phyloP scores from a whole-genome alignment of 768 basidiomycete species.

The Trametes maxima region DNA sequence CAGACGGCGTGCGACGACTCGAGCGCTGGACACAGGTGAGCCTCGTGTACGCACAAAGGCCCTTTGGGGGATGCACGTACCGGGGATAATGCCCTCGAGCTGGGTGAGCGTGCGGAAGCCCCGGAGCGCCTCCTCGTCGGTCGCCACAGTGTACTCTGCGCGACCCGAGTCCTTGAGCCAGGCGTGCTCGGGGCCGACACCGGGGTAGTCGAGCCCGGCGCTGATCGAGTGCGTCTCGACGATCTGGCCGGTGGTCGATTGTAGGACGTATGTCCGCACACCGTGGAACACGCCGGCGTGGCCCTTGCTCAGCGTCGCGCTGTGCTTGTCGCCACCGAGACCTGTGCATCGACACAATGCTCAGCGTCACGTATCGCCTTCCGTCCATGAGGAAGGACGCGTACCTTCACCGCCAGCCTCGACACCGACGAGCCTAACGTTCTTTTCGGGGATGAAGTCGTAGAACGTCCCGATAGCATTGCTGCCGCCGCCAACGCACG shows the following conservation, averaged over 20 bases:
- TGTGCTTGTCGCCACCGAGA: conserved; percentile 82
- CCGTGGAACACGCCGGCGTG: conserved; percentile 95
- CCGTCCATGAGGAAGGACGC: conserved; percentile 11
- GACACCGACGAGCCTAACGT: conserved; percentile 86
- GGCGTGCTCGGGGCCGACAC: conserved; percentile 97
- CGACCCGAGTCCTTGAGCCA: conserved; percentile 95
- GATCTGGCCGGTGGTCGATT: conserved; percentile 88
- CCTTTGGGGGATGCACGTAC: conserved; percentile 41
- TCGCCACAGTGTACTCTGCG: conserved; percentile 91
- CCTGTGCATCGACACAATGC: conserved; percentile 44
- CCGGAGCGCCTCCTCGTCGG: conserved; percentile 90
- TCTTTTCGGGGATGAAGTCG: conserved; percentile 90
- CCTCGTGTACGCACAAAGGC: conserved; percentile 1
- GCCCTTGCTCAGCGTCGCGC: conserved; percentile 90
- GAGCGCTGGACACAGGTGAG: conserved; percentile 54
- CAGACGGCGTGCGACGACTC: conserved; percentile 97
- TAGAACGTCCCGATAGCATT: conserved; percentile 99
- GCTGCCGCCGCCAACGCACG: conserved; percentile 96
- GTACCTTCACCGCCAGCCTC: conserved; percentile 97
- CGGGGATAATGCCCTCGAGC: conserved; percentile 95
- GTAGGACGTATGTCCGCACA: conserved; percentile 92
- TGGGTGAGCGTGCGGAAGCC: conserved; percentile 93
- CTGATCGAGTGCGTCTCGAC: conserved; percentile 97
- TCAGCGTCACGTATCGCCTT: not conserved
- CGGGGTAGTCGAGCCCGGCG: conserved; percentile 94